Evolutionary conservation across 345 rosid genomes (phyloP).

Genomic region (Psidium guajava): DNA sequence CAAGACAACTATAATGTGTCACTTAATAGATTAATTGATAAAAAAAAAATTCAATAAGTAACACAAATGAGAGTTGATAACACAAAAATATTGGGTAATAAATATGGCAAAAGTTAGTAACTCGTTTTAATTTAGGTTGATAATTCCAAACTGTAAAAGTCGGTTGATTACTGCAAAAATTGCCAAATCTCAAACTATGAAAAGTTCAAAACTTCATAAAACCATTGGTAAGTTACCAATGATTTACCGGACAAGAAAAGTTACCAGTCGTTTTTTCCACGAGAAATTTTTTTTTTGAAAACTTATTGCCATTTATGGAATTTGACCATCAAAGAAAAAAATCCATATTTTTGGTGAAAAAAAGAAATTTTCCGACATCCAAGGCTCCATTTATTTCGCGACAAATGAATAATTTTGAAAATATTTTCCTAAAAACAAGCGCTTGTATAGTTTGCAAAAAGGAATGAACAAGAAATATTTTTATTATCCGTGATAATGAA

Average conservation of each 20-base stretch:
- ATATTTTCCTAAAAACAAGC: too few species aligned
- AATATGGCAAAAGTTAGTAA: background rate
- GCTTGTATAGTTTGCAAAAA: too few species aligned
- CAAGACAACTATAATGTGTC: too few species aligned
- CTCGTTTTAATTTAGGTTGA: background rate
- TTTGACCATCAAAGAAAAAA: background rate
- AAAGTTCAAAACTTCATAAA: background rate
- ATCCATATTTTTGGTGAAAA: background rate
- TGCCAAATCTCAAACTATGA: background rate
- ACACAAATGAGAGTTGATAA: background rate
- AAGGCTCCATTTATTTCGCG: too few species aligned
- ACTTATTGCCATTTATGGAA: background rate
- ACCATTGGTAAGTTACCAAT: background rate
- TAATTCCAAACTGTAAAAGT: background rate
- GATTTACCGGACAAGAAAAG: background rate
- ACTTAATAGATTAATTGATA: too few species aligned
- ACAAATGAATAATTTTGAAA: too few species aligned
- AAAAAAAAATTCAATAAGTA: background rate
- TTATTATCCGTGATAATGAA: too few species aligned
- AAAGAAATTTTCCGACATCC: too few species aligned
- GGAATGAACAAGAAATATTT: too few species aligned
- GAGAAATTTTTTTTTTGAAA: background rate
- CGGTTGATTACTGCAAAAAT: background rate
- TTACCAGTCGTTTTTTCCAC: background rate
- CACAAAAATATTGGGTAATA: background rate